Evolutionary conservation across 73 alveolate genomes (phyloP).

Genomic region (Breviolum minutum): DNA sequence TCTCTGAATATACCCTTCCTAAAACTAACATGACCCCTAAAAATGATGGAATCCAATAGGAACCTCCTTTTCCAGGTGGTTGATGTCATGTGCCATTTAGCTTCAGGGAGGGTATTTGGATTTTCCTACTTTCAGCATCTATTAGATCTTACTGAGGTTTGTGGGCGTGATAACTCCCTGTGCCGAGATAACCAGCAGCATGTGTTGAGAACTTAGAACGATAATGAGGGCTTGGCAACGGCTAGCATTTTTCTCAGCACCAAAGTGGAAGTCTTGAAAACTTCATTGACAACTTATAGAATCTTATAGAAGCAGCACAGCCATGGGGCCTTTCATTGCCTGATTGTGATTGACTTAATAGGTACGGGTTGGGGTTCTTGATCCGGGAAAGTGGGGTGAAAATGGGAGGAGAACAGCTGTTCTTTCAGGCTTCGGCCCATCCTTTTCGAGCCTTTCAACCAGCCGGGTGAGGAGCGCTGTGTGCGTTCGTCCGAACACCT

Average conservation of each 20-base stretch:
- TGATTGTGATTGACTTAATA: neutral
- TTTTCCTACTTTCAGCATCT: neutral
- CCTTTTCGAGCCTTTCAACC: conserved; percentile 90
- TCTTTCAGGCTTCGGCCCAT: conserved; percentile 51
- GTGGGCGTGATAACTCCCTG: conserved; percentile 52
- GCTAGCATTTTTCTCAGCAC: neutral
- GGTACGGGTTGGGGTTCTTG: neutral
- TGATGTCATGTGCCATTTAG: neutral
- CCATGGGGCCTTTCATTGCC: neutral
- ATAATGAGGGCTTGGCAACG: neutral
- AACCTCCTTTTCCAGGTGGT: too few relatives aligned
- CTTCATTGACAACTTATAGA: too few relatives aligned
- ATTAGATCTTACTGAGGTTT: neutral
- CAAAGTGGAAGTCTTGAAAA: neutral
- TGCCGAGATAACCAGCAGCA: conserved; percentile 52
- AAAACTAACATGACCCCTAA: too few relatives aligned
- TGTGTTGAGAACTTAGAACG: neutral
- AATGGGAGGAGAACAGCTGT: neutral
- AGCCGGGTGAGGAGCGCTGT: conserved; percentile 75
- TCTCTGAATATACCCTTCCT: neutral
- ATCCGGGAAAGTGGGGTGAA: neutral
- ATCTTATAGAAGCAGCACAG: neutral
- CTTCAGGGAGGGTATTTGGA: neutral
- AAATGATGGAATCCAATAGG: too few relatives aligned
- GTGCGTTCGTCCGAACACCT: conserved; percentile 26